phyloP scores from a whole-genome alignment of 805 yeast species.

The Saccharomycopsis sp. region DNA sequence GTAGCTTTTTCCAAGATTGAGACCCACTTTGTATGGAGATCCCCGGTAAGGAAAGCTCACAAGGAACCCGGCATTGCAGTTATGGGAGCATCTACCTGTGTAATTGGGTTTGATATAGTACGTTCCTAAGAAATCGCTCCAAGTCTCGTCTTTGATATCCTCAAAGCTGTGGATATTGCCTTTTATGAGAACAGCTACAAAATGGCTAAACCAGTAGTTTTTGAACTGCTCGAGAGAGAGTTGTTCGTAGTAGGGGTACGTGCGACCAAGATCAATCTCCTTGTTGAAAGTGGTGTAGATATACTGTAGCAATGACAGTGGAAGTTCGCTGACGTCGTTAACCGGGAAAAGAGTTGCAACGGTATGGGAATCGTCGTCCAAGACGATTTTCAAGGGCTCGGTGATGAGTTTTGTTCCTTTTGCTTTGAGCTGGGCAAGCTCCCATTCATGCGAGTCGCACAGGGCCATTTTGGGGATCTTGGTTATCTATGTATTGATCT shows the following conservation, averaged over 20 bases:
- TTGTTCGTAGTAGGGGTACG: constrained; percentile 56
- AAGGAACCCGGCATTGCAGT: constrained; percentile 81
- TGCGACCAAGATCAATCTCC: constrained; percentile 65
- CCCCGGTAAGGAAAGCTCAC: constrained; percentile 60
- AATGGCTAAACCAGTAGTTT: constrained; percentile 62
- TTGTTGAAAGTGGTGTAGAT: constrained; percentile 49
- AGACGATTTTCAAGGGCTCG: constrained; percentile 33
- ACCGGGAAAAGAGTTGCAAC: constrained; percentile 59
- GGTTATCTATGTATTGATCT: too few species aligned
- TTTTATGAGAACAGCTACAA: constrained; percentile 54
- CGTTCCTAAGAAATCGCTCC: constrained; percentile 55
- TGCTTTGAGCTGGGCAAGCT: background rate
- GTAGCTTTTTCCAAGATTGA: constrained; percentile 60
- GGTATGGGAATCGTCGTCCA: constrained; percentile 36
- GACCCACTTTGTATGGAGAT: constrained; percentile 49
- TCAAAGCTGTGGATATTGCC: constrained; percentile 28
- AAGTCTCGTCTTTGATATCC: constrained; percentile 36
- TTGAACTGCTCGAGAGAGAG: constrained; percentile 43
- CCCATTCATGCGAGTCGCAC: constrained; percentile 7
- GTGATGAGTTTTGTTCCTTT: constrained; percentile 25
- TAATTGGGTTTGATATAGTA: constrained; percentile 85
- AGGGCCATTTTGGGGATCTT: background rate
- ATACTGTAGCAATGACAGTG: constrained; percentile 40
- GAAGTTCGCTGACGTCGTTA: constrained; percentile 41
- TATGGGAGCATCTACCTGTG: constrained; percentile 76